These are phyloP conservation scores for Phytopythium litorale DNA, from an alignment of 352 stramenopile genomes.

Conservation along the genomic window DNA sequence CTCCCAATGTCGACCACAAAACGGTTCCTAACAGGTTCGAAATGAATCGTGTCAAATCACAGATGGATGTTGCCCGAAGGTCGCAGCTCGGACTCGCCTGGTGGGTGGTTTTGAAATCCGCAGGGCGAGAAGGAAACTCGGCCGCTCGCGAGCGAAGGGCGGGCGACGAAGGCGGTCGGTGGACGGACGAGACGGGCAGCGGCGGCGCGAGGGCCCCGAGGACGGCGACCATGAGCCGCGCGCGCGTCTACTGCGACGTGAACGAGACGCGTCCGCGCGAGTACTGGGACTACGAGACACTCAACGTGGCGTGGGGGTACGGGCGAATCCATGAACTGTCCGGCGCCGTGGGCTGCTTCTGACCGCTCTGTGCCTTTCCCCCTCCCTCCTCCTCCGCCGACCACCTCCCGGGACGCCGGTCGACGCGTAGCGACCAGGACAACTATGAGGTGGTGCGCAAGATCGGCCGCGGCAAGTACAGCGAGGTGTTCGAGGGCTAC, in stretches of 20 bases:
- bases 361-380: background rate
- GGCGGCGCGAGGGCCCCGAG: background rate
- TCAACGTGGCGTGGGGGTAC: slow-evolving; percentile 96
- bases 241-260: slow-evolving; percentile 92
- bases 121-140: slow-evolving; percentile 14
- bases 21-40: too few relatives aligned
- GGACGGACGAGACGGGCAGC: slow-evolving; percentile 1
- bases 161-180: slow-evolving; percentile 5
- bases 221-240: slow-evolving; percentile 50
- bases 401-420: background rate
- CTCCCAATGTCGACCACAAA: too few relatives aligned
- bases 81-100: too few relatives aligned
- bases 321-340: background rate
- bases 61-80: too few relatives aligned
- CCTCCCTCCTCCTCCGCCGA: background rate
- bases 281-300: slow-evolving; percentile 99
- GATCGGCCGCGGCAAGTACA: slow-evolving; percentile 99
- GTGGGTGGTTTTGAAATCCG: slow-evolving; percentile 11
- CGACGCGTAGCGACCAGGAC: slow-evolving; percentile 90
- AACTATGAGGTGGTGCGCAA: slow-evolving; percentile 99
- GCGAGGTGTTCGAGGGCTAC: slow-evolving; percentile 97
- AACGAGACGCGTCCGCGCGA: slow-evolving; percentile 95
- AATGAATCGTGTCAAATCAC: too few relatives aligned
- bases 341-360: background rate
- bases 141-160: slow-evolving; percentile 8